Evolutionary conservation across 148 eudicot genomes (phyloP).

Genomic region (Polygonum maritimum): DNA sequence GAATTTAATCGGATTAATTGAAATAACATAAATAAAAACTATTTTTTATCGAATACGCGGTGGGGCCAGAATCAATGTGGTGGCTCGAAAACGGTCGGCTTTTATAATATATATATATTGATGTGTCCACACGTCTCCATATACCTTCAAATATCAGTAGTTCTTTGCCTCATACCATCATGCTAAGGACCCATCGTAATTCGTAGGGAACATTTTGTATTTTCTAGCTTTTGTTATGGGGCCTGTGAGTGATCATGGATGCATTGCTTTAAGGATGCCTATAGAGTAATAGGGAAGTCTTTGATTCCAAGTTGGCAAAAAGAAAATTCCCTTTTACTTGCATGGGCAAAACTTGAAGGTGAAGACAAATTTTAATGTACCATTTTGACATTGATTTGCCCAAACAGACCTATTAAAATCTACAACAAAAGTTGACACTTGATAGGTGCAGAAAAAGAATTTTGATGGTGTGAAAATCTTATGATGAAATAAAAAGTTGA

Average conservation of each 20-base stretch:
- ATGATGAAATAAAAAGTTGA: not conserved
- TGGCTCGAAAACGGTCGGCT: too few relatives aligned
- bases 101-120: too few relatives aligned
- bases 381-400: constrained; percentile 1
- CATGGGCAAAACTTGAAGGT: constrained; percentile 1
- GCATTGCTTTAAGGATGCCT: not conserved
- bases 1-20: too few relatives aligned
- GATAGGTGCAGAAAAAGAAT: not conserved
- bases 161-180: not conserved
- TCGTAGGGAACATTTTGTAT: not conserved
- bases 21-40: too few relatives aligned
- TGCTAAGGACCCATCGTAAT: not conserved
- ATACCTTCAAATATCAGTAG: not conserved
- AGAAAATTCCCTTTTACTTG: constrained; percentile 6
- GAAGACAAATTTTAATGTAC: not conserved
- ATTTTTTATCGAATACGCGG: too few relatives aligned
- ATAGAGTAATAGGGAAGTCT: not conserved
- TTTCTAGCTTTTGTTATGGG: not conserved
- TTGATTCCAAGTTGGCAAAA: not conserved
- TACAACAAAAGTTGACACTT: not conserved
- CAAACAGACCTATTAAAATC: not conserved
- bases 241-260: not conserved
- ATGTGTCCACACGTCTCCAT: not conserved
- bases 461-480: not conserved
- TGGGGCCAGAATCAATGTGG: too few relatives aligned